Evolutionary conservation across 257 asterid genomes (phyloP), one percentile per base, ranked within the genome.

Genomic region (Prunella vulgaris): DNA sequence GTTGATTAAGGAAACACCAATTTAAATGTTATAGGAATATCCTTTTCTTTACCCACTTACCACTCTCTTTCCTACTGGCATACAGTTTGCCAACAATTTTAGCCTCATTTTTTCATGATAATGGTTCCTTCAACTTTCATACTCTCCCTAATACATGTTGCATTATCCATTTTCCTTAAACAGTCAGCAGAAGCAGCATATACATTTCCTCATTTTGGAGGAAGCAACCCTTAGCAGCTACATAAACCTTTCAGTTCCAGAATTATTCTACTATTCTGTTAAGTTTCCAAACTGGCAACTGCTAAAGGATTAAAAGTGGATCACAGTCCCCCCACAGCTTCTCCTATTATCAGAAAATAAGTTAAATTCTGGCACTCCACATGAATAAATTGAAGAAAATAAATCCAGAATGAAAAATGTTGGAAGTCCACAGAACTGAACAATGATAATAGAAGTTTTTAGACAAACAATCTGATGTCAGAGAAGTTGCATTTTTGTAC

Each of bases 31-130:
- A 68, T 37, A 6, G 6, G 27, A 53, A 68, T 22, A 46, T 38
- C 56, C 27, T 32, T 15, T 17, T 60, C 49, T 49, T 40, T 24
- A 27, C 25, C n/a, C 32, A n/a, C 48, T 8, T 63, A 56, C 46
- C 35, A 52, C 61, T 63, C 57, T 38, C 66, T 69, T 60, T 67
- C 62, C 63, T 30, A 49, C 33, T 49, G 18, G 33, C 56, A 27
- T 66, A 66, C 60, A 17, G 60, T 46, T 49, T 9, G 18, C 48
- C 30, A 28, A 28, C 25, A 66, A 17, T 66, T 20, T 60, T 1
- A 52, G 62, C 30, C 42, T 52, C 5, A 51, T 20, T 51, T 4
- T 48, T 42, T 13, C 70, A 51, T 35, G 66, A 22, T 14, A 33
- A 48, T 32, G 20, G n/a, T 64, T 54, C 66, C 18, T 59, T 56